These are phyloP conservation scores for Entomortierella chlamydospora DNA, from an alignment of 192 early-diverging fungal species.

Conservation along the genomic window DNA sequence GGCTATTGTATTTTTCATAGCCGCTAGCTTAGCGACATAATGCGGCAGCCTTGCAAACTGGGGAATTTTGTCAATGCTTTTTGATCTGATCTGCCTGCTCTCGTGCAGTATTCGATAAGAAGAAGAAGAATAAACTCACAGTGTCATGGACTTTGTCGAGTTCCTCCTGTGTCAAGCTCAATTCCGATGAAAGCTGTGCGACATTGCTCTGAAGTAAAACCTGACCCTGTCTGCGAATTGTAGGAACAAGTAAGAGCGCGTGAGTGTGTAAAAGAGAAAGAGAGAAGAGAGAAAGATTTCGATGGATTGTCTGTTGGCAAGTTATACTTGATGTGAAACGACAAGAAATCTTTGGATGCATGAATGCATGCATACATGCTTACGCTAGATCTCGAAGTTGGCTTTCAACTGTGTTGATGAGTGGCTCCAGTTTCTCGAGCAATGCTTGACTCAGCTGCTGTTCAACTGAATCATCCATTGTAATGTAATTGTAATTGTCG, in stretches of 20 bases:
- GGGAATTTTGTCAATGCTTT: background rate
- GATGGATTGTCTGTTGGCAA: no score
- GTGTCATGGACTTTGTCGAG: conserved; percentile 46
- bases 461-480: conserved; percentile 18
- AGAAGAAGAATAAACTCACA: conserved; percentile 16
- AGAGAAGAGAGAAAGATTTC: background rate
- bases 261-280: no score
- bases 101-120: background rate
- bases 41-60: conserved; percentile 44
- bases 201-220: conserved; percentile 30
- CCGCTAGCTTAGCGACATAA: conserved; percentile 38
- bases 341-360: background rate
- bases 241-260: background rate
- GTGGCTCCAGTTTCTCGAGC: conserved; percentile 36
- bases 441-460: conserved; percentile 28
- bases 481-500: background rate
- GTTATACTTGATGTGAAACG: background rate
- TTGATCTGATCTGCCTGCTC: no score
- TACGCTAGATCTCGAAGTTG: conserved; percentile 48
- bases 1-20: conserved; percentile 46
- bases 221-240: conserved; percentile 26
- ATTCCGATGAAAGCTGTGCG: conserved; percentile 24
- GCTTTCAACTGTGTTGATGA: conserved; percentile 29
- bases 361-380: background rate
- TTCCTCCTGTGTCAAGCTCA: conserved; percentile 25